Evolutionary conservation across 805 yeast genomes (phyloP), one percentile per base, ranked within the genome.

Genomic region (Hemisphaericaspora nanyangensis): DNA sequence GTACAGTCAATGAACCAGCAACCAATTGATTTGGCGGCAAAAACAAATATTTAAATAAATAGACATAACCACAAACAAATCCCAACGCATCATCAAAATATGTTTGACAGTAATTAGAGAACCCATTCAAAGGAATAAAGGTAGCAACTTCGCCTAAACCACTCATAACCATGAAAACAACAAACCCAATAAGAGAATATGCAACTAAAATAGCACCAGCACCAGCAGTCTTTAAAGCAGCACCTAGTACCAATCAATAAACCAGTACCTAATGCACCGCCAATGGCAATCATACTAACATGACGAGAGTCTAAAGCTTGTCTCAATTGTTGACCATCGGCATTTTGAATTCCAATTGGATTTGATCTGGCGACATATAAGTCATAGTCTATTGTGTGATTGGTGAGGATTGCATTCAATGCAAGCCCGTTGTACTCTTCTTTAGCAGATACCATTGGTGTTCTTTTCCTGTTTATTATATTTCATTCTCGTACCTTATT

Each of bases 231-330:
- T 72, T 67, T 39, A 85, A 68, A 1, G 90, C 80, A 12, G 79
- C 63, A 40, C 89, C 88, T n/a, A 3, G 90, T 82, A 51, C 90
- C 88, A 48, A 85, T 81, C 48, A 85, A 66, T 40, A 85, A 68
- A 41, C 54, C 95, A 1, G 93, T 84, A 40, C 93, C 93, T 37
- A 85, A 62, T 7, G 91, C 85, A 49, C 93, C 91, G 48, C 93
- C 95, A 48, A 86, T 77, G 47, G 93, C 84, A 54, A 82, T 79
- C 84, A 82, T 79, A 40, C 79, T 72, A 46, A 80, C 70, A 52
- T 82, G 88, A 38, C 88, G 59, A 34, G 84, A 74, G 46, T 72
- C 65, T 43, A 72, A 53, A 37, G 62, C 63, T 43, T 69, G 68
- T 42, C 68, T 70, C 48, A 74, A 63, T 42, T 63, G 55, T 40